Percentiles rank a stretch among this genome's conserved stretches.
phyloP scores from a whole-genome alignment of 768 basidiomycete species.

The Podaxis rugospora region DNA sequence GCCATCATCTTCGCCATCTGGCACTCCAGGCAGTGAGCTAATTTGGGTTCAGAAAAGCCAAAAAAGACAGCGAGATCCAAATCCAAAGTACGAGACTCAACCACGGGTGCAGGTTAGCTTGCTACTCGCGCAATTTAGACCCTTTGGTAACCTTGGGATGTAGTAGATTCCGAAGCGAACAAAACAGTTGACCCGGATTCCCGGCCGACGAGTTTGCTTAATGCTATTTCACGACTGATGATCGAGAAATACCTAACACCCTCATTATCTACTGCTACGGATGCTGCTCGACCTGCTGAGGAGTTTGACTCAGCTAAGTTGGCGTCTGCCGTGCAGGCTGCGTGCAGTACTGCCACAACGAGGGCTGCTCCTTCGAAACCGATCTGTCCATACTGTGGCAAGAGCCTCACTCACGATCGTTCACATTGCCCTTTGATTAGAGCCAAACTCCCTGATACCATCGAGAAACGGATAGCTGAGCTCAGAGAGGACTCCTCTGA shows the following conservation, averaged over 20 bases:
- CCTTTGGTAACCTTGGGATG: conserved; percentile 5
- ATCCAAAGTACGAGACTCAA: conserved; percentile 3
- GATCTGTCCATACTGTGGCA: conserved; percentile 40
- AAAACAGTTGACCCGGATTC: background rate
- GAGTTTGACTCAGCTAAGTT: background rate
- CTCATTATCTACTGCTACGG: background rate
- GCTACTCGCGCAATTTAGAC: background rate
- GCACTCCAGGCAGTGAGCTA: background rate
- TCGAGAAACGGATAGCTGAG: conserved; percentile 42
- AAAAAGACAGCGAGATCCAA: conserved; percentile 1
- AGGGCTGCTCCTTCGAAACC: background rate
- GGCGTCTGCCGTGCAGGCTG: background rate
- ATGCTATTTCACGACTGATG: conserved; percentile 2
- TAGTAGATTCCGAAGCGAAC: conserved; percentile 12
- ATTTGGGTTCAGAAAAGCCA: background rate
- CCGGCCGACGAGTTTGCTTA: background rate
- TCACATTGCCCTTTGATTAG: conserved; percentile 44
- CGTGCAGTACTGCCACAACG: background rate
- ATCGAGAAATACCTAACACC: conserved; percentile 8
- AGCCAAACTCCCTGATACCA: conserved; percentile 32
- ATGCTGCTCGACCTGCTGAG: conserved; percentile 15
- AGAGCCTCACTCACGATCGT: conserved; percentile 41
- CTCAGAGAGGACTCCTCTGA: conserved; percentile 26
- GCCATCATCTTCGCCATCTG: background rate
- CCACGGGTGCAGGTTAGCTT: conserved; percentile 8